Evolutionary conservation across 129 eudicot genomes (phyloP), one percentile per base, ranked within the genome.

Genomic region (Chrysanthemum seticuspe): DNA sequence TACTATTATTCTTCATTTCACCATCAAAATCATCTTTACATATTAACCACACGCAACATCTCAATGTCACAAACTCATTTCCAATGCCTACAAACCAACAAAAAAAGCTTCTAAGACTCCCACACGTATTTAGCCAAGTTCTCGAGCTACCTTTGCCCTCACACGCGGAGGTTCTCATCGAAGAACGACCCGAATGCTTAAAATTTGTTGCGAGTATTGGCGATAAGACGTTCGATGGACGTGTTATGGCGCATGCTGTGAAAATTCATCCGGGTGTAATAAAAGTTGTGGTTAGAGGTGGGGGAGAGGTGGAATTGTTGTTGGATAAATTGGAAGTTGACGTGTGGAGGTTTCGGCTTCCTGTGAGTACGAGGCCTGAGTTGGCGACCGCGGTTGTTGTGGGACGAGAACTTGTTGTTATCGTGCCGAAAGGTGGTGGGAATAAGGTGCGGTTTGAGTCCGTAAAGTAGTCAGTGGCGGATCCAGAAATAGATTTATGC

Each of bases 131-230:
- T 74, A 76, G 83, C 81, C 83, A 82, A 58, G 84, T 91, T 31
- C 80, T 91, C 58, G 95, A 91, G 71, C 80, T 91, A 23, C 97
- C 97, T 3, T 87, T 87, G 68, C 75, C 70, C 25, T 82, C 92
- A 49, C 85, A 85, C 47, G 97, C 91, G 9, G 95, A 91, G 47
- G 97, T 91, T 48, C 21, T 62, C 51, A 62, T 87, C 47, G 85
- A 91, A 52, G 95, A 91, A 11, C 51, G 65, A 25, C 59, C 79
- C 13, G 86, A 82, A 36, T 79, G 78, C 65, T 40, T 83, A n/a
- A 58, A 76, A 0, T 85, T 87, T 51, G 53, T 77, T 4, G 89
- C 88, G 10, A 68, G 61, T 5, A 45, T 81, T 12, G 74, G 69
- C 6, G 78, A 31, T 2, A 69, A 74, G 13, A 67, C 27, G 7